Base-by-base conservation (phyloP, 2,329 filamentous ascomycete species). In the Fusarium nanum region DNA sequence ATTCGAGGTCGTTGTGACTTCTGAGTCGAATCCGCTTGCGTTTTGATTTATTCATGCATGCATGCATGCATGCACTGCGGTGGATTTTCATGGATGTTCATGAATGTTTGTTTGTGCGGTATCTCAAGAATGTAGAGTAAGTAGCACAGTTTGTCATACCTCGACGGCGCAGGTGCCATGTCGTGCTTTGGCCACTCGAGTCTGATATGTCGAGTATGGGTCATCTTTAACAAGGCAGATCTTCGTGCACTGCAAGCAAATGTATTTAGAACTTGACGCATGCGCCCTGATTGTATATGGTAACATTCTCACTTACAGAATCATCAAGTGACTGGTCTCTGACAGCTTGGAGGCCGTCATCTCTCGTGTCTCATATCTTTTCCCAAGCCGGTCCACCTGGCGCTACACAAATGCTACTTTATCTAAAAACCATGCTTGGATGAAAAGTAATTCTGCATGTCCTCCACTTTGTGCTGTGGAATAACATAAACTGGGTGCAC, bases 401-500 rank as follows among this genome's bases (percentile, higher is more conserved):
- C 41, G 50, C 56, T 66, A 44, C n/a, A 47, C 32, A 44, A 44
- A 47, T 56, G 45, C 46, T 28, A 56, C 44, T 32, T 57, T n/a
- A 78, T 81, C 44, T 81, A 89, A 73, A 91, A 89, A 14, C 86
- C 84, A 56, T 81, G 80, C 77, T 88, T 89, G 42, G 81, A 81
- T 69, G 84, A 83, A 79, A 90, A 94, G 81, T 92, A 92, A 65
- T 81, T 81, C 78, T 88, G 87, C 71, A 91, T 89, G 34, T 84
- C 84, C 73, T 91, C 87, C 56, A 91, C 92, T 56, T 86, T 86
- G 67, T 87, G 84, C 79, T 92, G 89, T 7, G 94, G 92, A 71
- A 98, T 91, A 67, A 93, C 91, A 81, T 93, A 98, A 27, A 98
- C 87, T 4, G 95, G 95, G 80, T 98, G 93, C 41, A 93, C 86